Conservation (phyloP, 1,284 basidiomycete genomes). For the Cutaneotrichosporon dermatis region DNA sequence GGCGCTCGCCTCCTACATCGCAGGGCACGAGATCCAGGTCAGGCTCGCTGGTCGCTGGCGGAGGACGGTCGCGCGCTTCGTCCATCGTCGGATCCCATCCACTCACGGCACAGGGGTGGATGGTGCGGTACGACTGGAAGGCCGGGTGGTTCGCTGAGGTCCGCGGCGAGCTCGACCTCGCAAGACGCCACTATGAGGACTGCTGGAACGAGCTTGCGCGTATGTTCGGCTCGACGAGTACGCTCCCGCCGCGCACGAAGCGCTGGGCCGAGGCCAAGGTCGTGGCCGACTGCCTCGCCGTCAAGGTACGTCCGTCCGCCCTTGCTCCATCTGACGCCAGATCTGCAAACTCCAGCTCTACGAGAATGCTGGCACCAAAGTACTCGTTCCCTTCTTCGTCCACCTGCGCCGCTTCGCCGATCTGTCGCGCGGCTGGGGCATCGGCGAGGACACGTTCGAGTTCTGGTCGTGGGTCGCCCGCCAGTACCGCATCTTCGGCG, state of each 20-base stretch:
- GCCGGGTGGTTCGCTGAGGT: slow-evolving; percentile 95
- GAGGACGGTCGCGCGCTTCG: background rate
- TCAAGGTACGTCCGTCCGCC: slow-evolving; percentile 60
- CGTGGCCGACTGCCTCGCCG: slow-evolving; percentile 80
- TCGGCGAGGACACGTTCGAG: slow-evolving; percentile 94
- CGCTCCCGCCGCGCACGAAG: slow-evolving; percentile 86
- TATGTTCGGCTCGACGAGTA: slow-evolving; percentile 81
- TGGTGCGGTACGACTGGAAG: slow-evolving; percentile 94
- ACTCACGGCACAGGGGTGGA: slow-evolving; percentile 83
- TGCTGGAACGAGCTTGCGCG: slow-evolving; percentile 73
- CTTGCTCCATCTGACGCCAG: slow-evolving; percentile 48
- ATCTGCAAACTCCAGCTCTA: slow-evolving; percentile 85
- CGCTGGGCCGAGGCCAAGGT: slow-evolving; percentile 98
- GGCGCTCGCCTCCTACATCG: slow-evolving; percentile 51
- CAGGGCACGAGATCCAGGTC: slow-evolving; percentile 2
- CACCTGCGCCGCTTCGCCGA: slow-evolving; percentile 83
- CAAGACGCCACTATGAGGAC: slow-evolving; percentile 88
- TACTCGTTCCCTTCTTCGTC: slow-evolving; percentile 71
- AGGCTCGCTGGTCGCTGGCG: background rate
- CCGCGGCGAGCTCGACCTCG: slow-evolving; percentile 80
- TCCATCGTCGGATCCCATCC: slow-evolving; percentile 52
- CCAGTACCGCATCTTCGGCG: slow-evolving; percentile 86
- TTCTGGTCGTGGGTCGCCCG: slow-evolving; percentile 95
- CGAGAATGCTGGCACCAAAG: slow-evolving; percentile 71
- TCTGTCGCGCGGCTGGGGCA: slow-evolving; percentile 88